Percentiles rank a stretch among this genome's conserved stretches.
Conservation (phyloP, 805 yeast species). For the Brettanomyces sp. region DNA sequence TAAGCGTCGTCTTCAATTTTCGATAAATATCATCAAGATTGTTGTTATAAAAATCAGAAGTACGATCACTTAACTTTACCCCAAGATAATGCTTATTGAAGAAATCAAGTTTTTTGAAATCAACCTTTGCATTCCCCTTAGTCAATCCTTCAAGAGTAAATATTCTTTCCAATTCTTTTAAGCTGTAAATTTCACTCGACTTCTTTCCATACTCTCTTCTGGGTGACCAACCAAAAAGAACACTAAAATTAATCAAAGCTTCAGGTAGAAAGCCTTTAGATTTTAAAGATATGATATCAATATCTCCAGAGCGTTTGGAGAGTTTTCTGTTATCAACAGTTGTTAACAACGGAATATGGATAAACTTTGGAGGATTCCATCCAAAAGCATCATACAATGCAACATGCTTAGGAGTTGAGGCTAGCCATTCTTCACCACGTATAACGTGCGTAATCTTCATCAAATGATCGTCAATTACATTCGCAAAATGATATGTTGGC, state of each 20-base stretch:
- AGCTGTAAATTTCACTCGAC: slow-evolving; percentile 40
- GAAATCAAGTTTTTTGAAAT: slow-evolving; percentile 59
- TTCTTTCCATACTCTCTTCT: slow-evolving; percentile 42
- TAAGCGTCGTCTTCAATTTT: slow-evolving; percentile 1
- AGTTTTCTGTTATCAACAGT: slow-evolving; percentile 65
- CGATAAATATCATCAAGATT: slow-evolving; percentile 24
- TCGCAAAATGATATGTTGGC: slow-evolving; percentile 96
- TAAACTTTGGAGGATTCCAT: slow-evolving; percentile 72
- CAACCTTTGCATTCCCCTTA: slow-evolving; percentile 90
- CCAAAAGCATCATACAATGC: slow-evolving; percentile 80
- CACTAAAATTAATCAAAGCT: slow-evolving; percentile 79
- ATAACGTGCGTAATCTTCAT: slow-evolving; percentile 92
- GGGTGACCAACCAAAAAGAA: slow-evolving; percentile 93
- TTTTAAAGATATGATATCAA: slow-evolving; percentile 52
- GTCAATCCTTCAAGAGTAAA: slow-evolving; percentile 72
- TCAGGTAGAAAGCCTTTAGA: slow-evolving; percentile 70
- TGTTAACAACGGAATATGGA: slow-evolving; percentile 88
- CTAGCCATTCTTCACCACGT: slow-evolving; percentile 96
- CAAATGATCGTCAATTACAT: slow-evolving; percentile 87
- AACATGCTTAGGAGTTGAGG: slow-evolving; percentile 91
- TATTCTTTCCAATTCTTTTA: slow-evolving; percentile 40
- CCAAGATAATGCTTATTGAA: slow-evolving; percentile 69
- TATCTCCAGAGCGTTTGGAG: slow-evolving; percentile 79
- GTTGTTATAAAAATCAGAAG: slow-evolving; percentile 26
- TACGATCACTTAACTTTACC: slow-evolving; percentile 26